These are phyloP conservation scores for Crassisporium funariophilum DNA, from an alignment of 768 basidiomycete species.

Conservation along the genomic window DNA sequence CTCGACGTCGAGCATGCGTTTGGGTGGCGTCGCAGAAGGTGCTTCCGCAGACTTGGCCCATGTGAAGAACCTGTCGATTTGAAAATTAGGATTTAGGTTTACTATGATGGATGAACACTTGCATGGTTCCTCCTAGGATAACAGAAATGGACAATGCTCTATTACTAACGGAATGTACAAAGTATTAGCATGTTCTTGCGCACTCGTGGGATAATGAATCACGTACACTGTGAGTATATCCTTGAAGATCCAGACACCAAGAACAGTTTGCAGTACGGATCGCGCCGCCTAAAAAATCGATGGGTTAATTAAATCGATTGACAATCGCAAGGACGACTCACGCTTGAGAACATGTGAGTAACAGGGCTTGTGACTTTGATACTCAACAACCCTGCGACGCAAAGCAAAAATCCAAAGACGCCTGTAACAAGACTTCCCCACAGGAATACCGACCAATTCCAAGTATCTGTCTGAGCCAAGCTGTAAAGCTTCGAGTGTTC, in stretches of 20 bases:
- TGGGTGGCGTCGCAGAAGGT: conserved; percentile 13
- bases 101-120: no score
- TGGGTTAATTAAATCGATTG: conserved; percentile 16
- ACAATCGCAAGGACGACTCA: conserved; percentile 35
- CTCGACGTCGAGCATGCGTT: conserved; percentile 22
- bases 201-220: conserved; percentile 2
- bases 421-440: conserved; percentile 74
- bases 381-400: conserved; percentile 75
- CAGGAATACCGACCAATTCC: conserved; percentile 56
- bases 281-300: conserved; percentile 59
- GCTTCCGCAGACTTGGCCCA: conserved; percentile 42
- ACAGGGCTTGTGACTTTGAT: conserved; percentile 84
- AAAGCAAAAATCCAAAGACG: conserved; percentile 79
- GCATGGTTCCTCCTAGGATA: conserved; percentile 73
- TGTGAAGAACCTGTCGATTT: conserved; percentile 51
- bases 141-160: conserved; percentile 64
- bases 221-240: conserved; percentile 76
- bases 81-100: no score
- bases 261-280: conserved; percentile 80
- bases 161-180: conserved; percentile 41
- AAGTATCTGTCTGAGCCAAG: conserved; percentile 40
- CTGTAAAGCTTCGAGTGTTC: conserved; percentile 47
- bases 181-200: not conserved
- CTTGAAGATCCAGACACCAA: conserved; percentile 76
- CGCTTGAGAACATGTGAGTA: conserved; percentile 84